Evolutionary conservation across 331 rosid genomes (phyloP).

Genomic region (Malus hybrid): DNA sequence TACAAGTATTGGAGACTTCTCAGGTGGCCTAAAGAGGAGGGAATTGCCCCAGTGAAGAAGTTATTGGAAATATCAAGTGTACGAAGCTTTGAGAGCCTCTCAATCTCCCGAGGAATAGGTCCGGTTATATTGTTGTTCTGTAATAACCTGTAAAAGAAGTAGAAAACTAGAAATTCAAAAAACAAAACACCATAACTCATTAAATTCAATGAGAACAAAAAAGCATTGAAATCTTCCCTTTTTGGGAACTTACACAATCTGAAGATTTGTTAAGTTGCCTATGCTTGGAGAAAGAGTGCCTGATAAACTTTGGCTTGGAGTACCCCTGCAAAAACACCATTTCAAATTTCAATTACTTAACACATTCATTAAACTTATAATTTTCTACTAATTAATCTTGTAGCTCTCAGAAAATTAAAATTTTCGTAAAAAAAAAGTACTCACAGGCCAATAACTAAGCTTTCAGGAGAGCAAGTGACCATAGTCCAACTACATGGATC

Average conservation of each 20-base stretch:
- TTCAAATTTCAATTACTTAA: neutral
- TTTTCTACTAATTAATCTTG: neutral
- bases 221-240: conserved; percentile 1
- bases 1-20: conserved; percentile 75
- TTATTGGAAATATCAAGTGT: conserved; percentile 86
- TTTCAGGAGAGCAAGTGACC: conserved; percentile 93
- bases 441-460: conserved; percentile 82
- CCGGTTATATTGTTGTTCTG: conserved; percentile 86
- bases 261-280: conserved; percentile 93
- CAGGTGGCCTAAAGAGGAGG: conserved; percentile 54
- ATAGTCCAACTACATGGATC: conserved; percentile 99
- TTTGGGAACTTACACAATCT: conserved; percentile 68
- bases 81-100: conserved; percentile 69
- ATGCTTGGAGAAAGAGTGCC: conserved; percentile 89
- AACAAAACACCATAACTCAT: conserved; percentile 13
- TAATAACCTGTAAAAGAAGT: conserved; percentile 42
- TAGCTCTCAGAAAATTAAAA: neutral
- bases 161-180: neutral
- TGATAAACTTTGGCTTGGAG: conserved; percentile 90
- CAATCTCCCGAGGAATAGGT: conserved; percentile 67
- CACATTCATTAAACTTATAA: neutral
- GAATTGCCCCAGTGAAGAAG: conserved; percentile 60
- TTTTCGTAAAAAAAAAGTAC: conserved; percentile 12
- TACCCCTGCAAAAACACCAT: conserved; percentile 58
- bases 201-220: neutral